Base-by-base conservation (phyloP, 1,139 yeast species). In the Keqinozyma sinolaborantium region DNA sequence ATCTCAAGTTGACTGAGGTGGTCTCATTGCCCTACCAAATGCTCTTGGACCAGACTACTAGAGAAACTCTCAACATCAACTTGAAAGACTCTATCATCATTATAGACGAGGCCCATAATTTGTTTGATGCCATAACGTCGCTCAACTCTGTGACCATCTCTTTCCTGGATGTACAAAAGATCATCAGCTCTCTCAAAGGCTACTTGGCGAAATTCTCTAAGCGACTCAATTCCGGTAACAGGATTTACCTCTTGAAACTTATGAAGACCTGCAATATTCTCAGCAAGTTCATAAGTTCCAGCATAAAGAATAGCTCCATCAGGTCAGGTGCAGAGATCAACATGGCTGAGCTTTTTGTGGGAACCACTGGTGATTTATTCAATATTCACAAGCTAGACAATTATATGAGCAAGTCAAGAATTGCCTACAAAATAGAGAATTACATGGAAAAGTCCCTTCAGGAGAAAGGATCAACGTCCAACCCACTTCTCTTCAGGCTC, bases 81-180 rank as follows among this genome's bases (percentile, higher is more conserved):
- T 50, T 90, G 11, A 69, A 72, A 31, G 72, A 78, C 38, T 70
- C 92, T 0, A 73, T 90, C 5, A 75, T 92, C 1, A 73, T 92
- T 3, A 81, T 90, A 24, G 98, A 90, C 51, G 98, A 90, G 51
- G 97, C 97, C 0, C 98, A 90, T 51, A 90, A 90, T 50, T 60
- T 90, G 25, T 53, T 88, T 20, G 97, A 88, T 44, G 79, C 90
- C 0, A 77, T 90, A 4, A 74, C 82, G 2, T 64, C 84, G 1
- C 61, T 90, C 40, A 73, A 83, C 46, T 86, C 96, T 0, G 71
- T 78, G 1, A 56, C 73, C 3, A 62, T 90, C 1, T 64, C 83
- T 0, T 46, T 65, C 1, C 34, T 45, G 0, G 90, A 84, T 19
- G 59, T 85, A 9, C 36, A 50, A 4, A 39, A 50, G 5, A 64